Evolutionary conservation across 1,139 yeast species (phyloP).

Genomic region (Blastobotrys indianensis): DNA sequence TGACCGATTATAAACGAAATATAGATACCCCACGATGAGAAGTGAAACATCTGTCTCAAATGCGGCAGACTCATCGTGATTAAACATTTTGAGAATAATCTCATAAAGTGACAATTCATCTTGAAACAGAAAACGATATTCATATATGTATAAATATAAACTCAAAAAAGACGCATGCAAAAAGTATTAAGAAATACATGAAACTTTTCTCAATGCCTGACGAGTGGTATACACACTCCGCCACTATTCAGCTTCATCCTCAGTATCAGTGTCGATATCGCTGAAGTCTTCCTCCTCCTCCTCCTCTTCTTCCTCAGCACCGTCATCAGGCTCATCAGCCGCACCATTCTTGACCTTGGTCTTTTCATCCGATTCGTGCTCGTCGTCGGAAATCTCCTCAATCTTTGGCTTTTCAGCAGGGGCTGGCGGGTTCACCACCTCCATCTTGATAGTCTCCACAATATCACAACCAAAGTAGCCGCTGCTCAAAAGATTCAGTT

Average conservation of each 20-base stretch:
- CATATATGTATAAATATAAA: no score
- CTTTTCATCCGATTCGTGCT: slow-evolving; percentile 57
- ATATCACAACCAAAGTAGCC: slow-evolving; percentile 39
- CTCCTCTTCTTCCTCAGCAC: slow-evolving; percentile 28
- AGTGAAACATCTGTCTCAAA: no score
- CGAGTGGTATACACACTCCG: neutral
- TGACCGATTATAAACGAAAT: no score
- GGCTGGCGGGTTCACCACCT: slow-evolving; percentile 34
- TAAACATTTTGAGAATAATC: no score
- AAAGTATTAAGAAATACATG: neutral
- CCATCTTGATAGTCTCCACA: slow-evolving; percentile 35
- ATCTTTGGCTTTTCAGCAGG: slow-evolving; percentile 22
- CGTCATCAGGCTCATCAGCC: slow-evolving; percentile 14
- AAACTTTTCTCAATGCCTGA: neutral
- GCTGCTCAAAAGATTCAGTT: slow-evolving; percentile 28
- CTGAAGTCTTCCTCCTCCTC: slow-evolving; percentile 27
- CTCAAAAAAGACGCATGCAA: no score
- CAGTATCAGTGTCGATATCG: slow-evolving; percentile 30
- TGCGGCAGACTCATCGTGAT: no score
- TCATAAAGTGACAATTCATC: no score
- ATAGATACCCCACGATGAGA: no score
- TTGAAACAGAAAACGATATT: no score
- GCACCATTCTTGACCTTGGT: slow-evolving; percentile 27
- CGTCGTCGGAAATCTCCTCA: slow-evolving; percentile 45
- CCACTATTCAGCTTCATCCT: slow-evolving; percentile 18